Percentiles rank a stretch among this genome's conserved stretches.
These are phyloP conservation scores for Mortierella hygrophila DNA, from an alignment of 192 early-diverging fungal species.

Conservation along the genomic window DNA sequence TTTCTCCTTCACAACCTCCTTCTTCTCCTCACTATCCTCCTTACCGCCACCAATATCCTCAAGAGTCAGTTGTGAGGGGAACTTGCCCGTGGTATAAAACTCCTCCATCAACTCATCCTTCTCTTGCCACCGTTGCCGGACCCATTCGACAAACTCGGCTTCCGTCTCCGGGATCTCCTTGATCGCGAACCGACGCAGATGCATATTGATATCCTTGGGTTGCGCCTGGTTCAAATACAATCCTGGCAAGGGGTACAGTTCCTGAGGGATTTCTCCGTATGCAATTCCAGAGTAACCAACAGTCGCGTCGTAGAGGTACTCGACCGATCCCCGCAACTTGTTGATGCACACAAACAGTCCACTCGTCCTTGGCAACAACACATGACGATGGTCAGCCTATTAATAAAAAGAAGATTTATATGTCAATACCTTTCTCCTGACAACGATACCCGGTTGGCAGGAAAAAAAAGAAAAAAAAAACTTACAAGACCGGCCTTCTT, in stretches of 20 bases:
- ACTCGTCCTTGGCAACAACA: conserved; percentile 88
- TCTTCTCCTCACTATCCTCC: background rate
- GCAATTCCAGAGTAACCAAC: conserved; percentile 88
- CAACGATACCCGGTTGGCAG: background rate
- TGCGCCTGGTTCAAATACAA: conserved; percentile 80
- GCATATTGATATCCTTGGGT: conserved; percentile 86
- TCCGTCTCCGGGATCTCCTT: conserved; percentile 78
- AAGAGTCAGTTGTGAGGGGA: conserved; percentile 63
- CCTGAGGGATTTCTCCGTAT: conserved; percentile 82
- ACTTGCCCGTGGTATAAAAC: conserved; percentile 83
- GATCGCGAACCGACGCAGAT: conserved; percentile 76
- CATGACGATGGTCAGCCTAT: conserved; percentile 72
- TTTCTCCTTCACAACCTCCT: background rate
- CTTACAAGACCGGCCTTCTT: conserved; percentile 73
- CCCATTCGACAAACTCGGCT: conserved; percentile 81
- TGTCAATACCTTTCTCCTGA: background rate
- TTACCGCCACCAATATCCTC: conserved; percentile 12
- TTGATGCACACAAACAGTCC: conserved; percentile 83
- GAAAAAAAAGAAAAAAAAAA: conserved; percentile 7
- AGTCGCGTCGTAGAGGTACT: conserved; percentile 90
- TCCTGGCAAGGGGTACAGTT: conserved; percentile 82
- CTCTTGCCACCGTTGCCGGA: conserved; percentile 80
- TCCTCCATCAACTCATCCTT: conserved; percentile 86
- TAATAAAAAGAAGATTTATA: background rate
- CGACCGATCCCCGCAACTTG: conserved; percentile 72